phyloP scores from a whole-genome alignment of 495 filamentous ascomycete species.

The Aspergillus sclerotiicarbonarius region DNA sequence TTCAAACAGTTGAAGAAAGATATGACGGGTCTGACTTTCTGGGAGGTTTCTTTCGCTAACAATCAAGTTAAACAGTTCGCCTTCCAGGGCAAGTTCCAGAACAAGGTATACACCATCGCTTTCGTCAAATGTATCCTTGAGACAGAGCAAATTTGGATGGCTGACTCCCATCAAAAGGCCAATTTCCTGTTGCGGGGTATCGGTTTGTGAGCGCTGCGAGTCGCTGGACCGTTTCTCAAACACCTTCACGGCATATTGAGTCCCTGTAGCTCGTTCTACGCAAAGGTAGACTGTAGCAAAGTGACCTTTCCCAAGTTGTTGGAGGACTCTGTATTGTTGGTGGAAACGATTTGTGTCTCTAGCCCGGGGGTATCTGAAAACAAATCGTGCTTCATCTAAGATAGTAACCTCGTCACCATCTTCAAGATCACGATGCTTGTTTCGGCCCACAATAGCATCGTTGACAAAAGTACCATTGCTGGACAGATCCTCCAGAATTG shows the following conservation, averaged over 20 bases:
- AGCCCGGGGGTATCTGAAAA: slow-evolving; percentile 83
- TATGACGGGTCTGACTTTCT: slow-evolving; percentile 77
- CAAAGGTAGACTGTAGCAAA: slow-evolving; percentile 95
- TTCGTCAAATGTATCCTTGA: slow-evolving; percentile 95
- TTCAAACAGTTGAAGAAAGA: slow-evolving; percentile 90
- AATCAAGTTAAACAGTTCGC: slow-evolving; percentile 94
- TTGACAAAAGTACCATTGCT: slow-evolving; percentile 97
- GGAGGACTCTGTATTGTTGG: slow-evolving; percentile 80
- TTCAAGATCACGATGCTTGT: slow-evolving; percentile 81
- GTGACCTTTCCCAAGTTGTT: slow-evolving; percentile 92
- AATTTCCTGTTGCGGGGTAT: slow-evolving; percentile 91
- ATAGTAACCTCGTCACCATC: slow-evolving; percentile 89
- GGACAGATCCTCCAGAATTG: slow-evolving; percentile 88
- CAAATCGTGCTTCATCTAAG: slow-evolving; percentile 75
- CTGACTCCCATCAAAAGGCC: slow-evolving; percentile 93
- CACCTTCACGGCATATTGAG: slow-evolving; percentile 87
- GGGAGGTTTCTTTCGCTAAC: slow-evolving; percentile 82
- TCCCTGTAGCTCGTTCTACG: slow-evolving; percentile 78
- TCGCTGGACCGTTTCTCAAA: slow-evolving; percentile 79
- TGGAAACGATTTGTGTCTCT: slow-evolving; percentile 73
- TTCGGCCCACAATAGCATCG: slow-evolving; percentile 84
- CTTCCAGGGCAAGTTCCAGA: slow-evolving; percentile 84
- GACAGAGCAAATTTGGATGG: slow-evolving; percentile 90
- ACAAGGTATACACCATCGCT: slow-evolving; percentile 87
- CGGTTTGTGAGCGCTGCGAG: slow-evolving; percentile 77